Percentiles rank a stretch among this genome's conserved stretches.
Evolutionary conservation across 192 early-diverging fungal species (phyloP).

Genomic region (Coemansia sp.): DNA sequence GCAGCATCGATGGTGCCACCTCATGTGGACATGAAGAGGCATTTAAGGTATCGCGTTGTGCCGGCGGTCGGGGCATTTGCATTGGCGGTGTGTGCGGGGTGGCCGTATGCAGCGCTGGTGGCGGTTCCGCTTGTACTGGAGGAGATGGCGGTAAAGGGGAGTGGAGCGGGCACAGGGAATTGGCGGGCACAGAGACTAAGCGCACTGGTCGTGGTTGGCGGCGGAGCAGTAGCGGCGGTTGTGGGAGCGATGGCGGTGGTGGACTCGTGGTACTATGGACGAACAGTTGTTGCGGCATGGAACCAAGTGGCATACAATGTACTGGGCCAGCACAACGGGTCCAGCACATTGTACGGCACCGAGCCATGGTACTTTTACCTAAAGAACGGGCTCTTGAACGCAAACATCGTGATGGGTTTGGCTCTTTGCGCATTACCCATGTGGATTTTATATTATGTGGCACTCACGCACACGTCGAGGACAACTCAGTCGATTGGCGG

Average conservation of each 20-base stretch:
- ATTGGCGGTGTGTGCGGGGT: conserved; percentile 62
- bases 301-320: conserved; percentile 95
- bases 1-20: conserved; percentile 65
- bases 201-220: conserved; percentile 34
- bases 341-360: conserved; percentile 82
- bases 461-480: background rate
- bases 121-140: conserved; percentile 81
- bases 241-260: conserved; percentile 59
- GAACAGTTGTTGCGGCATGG: conserved; percentile 67
- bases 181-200: conserved; percentile 37
- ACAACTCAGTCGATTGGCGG: background rate
- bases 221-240: conserved; percentile 19
- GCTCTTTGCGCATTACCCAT: conserved; percentile 66
- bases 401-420: conserved; percentile 75
- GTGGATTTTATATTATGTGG: conserved; percentile 43
- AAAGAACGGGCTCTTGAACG: conserved; percentile 86
- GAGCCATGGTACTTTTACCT: conserved; percentile 95
- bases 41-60: conserved; percentile 62
- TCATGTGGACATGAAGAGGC: conserved; percentile 59
- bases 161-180: background rate
- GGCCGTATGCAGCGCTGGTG: conserved; percentile 31
- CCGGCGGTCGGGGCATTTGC: conserved; percentile 82
- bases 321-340: conserved; percentile 59
- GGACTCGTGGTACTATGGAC: conserved; percentile 78
- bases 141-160: conserved; percentile 52